Evolutionary conservation across 169 alveolate species (phyloP).

Genomic region (Besnoitia besnoiti): DNA sequence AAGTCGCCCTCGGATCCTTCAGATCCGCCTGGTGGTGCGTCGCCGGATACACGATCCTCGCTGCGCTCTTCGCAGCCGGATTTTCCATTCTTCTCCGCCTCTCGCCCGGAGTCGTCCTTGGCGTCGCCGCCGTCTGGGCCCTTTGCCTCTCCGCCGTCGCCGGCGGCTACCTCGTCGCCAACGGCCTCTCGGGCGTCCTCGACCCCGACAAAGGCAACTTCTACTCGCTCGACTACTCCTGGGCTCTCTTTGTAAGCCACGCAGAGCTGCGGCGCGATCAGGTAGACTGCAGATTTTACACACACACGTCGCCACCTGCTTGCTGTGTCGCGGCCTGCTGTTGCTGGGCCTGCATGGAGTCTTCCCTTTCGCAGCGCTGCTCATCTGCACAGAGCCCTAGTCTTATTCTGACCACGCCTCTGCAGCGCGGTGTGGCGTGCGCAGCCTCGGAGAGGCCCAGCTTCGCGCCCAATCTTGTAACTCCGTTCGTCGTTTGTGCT

Average conservation of each 20-base stretch:
- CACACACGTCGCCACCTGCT: too few species aligned
- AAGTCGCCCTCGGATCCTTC: conserved; percentile 66
- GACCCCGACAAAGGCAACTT: conserved; percentile 62
- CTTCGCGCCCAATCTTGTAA: too few species aligned
- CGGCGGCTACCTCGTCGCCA: conserved; percentile 50
- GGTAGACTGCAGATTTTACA: neutral
- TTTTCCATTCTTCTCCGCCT: conserved; percentile 43
- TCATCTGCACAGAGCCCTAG: too few species aligned
- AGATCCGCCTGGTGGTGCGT: conserved; percentile 42
- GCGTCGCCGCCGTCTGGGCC: conserved; percentile 54
- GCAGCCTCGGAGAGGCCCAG: too few species aligned
- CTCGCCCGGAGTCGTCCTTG: conserved; percentile 61
- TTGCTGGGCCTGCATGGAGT: too few species aligned
- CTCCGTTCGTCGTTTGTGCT: too few species aligned
- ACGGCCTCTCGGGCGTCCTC: conserved; percentile 50
- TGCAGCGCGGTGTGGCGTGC: too few species aligned
- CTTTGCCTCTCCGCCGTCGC: conserved; percentile 42
- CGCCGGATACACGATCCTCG: conserved; percentile 47
- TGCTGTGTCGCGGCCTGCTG: too few species aligned
- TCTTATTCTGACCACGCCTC: too few species aligned
- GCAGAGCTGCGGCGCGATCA: too few species aligned
- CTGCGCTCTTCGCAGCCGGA: conserved; percentile 33
- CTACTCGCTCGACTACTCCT: conserved; percentile 64
- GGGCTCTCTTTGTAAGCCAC: conserved; percentile 52
- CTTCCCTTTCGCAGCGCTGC: too few species aligned